Percentiles rank a stretch among this genome's conserved stretches.
Conservation (phyloP, 2,329 filamentous ascomycete genomes). For the Nemania diffusa region DNA sequence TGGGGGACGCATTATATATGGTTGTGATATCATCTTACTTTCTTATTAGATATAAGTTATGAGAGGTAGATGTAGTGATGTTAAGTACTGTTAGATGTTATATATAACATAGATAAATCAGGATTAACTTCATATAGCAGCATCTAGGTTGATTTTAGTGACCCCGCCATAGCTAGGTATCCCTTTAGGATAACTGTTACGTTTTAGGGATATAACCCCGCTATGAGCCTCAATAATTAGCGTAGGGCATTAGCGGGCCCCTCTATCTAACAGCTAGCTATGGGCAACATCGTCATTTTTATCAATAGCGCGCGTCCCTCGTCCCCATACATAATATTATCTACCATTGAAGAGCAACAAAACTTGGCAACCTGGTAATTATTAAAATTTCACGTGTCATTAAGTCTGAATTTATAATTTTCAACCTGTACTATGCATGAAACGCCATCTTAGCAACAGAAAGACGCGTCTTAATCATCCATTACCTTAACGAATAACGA, state of each 20-base stretch:
- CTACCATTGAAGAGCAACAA: constrained; percentile 1
- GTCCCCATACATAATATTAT: neutral
- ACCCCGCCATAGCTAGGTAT: too few relatives aligned
- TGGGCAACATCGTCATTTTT: neutral
- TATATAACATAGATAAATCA: too few relatives aligned
- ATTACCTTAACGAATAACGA: neutral
- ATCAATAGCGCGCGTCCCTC: neutral
- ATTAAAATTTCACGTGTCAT: neutral
- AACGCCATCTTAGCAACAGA: neutral
- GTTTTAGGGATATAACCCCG: constrained; percentile 8
- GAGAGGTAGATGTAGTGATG: neutral
- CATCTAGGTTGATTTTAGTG: too few relatives aligned
- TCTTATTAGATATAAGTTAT: neutral
- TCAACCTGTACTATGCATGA: neutral
- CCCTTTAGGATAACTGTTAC: too few relatives aligned
- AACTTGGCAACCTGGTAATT: neutral
- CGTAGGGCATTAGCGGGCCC: constrained; percentile 6
- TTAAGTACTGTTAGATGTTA: too few relatives aligned
- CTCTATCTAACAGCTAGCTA: neutral
- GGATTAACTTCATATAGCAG: too few relatives aligned
- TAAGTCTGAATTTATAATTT: neutral
- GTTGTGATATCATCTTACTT: constrained; percentile 19
- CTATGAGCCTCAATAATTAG: constrained; percentile 4
- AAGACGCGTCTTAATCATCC: constrained; percentile 23
- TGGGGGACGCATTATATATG: neutral